A percentile compares a stretch with the other conserved stretches of the same genome.
phyloP scores from a whole-genome alignment of 1,139 yeast genomes.

The Geotrichum armillariae region DNA sequence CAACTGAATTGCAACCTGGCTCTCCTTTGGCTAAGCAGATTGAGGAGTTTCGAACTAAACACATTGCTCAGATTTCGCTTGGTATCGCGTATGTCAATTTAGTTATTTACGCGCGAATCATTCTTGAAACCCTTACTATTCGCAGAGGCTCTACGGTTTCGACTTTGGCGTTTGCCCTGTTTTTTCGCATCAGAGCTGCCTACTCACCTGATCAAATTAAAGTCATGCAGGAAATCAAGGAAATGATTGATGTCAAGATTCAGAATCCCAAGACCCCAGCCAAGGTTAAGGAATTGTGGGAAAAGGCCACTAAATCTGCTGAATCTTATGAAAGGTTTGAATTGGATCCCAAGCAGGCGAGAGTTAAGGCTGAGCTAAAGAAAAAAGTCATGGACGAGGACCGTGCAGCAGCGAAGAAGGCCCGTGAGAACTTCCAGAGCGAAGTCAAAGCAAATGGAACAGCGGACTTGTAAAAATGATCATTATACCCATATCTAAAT shows the following conservation, averaged over 20 bases:
- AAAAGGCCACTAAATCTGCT: slow-evolving; percentile 46
- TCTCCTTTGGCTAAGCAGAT: slow-evolving; percentile 47
- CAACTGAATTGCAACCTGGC: slow-evolving; percentile 61
- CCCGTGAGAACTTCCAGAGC: slow-evolving; percentile 19
- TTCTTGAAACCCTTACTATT: slow-evolving; percentile 59
- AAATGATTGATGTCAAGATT: slow-evolving; percentile 60
- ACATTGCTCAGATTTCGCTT: slow-evolving; percentile 63
- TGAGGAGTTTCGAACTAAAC: slow-evolving; percentile 47
- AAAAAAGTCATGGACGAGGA: slow-evolving; percentile 12
- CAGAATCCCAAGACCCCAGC: slow-evolving; percentile 58
- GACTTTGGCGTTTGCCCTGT: slow-evolving; percentile 55
- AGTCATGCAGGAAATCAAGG: slow-evolving; percentile 62
- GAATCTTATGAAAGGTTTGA: slow-evolving; percentile 27
- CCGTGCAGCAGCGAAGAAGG: slow-evolving; percentile 14
- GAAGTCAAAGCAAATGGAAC: slow-evolving; percentile 10
- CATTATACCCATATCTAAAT: neutral
- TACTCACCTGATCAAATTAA: slow-evolving; percentile 67
- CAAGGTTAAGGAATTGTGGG: slow-evolving; percentile 58
- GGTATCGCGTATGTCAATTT: slow-evolving; percentile 70
- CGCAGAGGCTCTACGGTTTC: slow-evolving; percentile 67
- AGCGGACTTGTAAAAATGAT: neutral
- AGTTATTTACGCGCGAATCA: slow-evolving; percentile 46
- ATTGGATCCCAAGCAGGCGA: slow-evolving; percentile 25
- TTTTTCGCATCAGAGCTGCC: slow-evolving; percentile 74
- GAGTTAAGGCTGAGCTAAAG: slow-evolving; percentile 16